phyloP scores from a whole-genome alignment of 116 monocot genomes.

The Zostera marina region DNA sequence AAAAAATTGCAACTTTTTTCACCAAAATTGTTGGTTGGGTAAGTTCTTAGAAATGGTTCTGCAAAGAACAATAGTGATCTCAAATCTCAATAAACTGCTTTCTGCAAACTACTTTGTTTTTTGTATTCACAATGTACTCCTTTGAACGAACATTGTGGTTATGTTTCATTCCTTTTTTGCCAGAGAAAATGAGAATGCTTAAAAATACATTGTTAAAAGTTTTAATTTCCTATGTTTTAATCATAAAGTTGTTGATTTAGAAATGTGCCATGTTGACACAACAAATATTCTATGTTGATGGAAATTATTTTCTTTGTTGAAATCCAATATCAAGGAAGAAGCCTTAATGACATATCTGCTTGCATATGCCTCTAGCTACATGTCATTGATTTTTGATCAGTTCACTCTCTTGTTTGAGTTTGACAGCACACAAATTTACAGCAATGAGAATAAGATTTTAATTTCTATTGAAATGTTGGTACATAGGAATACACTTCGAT shows the following conservation, averaged over 20 bases:
- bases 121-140: not conserved
- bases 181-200: not conserved
- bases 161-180: too few species aligned
- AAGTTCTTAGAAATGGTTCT: not conserved
- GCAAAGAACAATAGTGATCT: constrained; percentile 1
- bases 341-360: constrained; percentile 61
- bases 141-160: not conserved
- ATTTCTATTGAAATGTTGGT: too few species aligned
- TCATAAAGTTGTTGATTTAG: too few species aligned
- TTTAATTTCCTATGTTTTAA: too few species aligned
- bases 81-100: constrained; percentile 3
- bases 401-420: constrained; percentile 58
- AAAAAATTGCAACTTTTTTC: not conserved
- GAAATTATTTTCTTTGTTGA: too few species aligned
- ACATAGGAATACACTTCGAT: too few species aligned
- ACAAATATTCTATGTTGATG: too few species aligned
- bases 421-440: constrained; percentile 34
- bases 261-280: too few species aligned
- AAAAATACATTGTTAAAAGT: too few species aligned
- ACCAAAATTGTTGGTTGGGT: not conserved
- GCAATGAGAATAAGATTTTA: constrained; percentile 86
- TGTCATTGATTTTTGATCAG: constrained; percentile 52
- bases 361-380: constrained; percentile 64
- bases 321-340: constrained; percentile 71
- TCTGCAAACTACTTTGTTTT: constrained; percentile 2